A percentile compares a stretch with the other conserved stretches of the same genome.
phyloP scores from a whole-genome alignment of 1,284 basidiomycete species.

The Leccinum griseonigrum region DNA sequence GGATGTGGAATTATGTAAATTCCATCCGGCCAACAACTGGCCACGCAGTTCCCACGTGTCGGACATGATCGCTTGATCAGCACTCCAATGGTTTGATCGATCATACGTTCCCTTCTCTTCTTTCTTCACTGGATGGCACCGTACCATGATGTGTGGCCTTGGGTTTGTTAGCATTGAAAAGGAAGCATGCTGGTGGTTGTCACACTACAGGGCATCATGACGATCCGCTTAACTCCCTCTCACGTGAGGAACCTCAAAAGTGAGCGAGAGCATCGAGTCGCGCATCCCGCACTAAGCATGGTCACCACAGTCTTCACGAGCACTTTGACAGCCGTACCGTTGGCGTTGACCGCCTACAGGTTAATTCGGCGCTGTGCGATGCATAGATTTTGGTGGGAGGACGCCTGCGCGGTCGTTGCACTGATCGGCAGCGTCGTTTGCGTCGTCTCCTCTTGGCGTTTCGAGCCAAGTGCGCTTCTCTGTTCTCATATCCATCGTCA shows the following conservation, averaged over 20 bases:
- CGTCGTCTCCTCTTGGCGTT: constrained; percentile 14
- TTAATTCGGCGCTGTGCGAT: constrained; percentile 5
- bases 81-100: background rate
- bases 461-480: constrained; percentile 8
- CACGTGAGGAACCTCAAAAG: constrained; percentile 12
- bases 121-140: constrained; percentile 16
- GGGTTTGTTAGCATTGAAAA: constrained; percentile 2
- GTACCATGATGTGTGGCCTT: constrained; percentile 3
- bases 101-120: background rate
- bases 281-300: background rate
- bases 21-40: background rate
- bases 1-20: background rate
- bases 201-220: background rate
- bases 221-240: background rate
- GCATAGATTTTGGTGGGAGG: constrained; percentile 21
- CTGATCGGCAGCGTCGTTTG: constrained; percentile 7
- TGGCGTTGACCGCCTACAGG: constrained; percentile 12
- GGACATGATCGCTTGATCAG: background rate
- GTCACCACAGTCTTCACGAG: constrained; percentile 15
- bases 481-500: background rate
- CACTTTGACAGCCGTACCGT: constrained; percentile 6
- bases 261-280: constrained; percentile 7
- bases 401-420: constrained; percentile 15
- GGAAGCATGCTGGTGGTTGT: background rate
- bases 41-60: constrained; percentile 7